Evolutionary conservation across 2,329 filamentous ascomycete genomes (phyloP).

Genomic region (Podosphaera xanthii): DNA sequence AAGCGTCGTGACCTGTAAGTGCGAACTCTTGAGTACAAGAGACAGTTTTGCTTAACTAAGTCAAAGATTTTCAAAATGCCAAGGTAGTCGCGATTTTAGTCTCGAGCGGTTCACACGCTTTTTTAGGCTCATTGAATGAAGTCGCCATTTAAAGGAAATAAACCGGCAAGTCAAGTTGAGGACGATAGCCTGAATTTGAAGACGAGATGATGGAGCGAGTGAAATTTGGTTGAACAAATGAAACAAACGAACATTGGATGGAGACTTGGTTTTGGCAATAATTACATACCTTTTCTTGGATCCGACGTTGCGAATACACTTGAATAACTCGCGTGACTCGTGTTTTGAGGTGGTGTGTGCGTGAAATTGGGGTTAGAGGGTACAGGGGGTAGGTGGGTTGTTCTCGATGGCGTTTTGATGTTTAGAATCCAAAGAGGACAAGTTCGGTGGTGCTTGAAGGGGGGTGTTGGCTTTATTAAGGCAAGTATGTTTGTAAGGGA

Average conservation of each 20-base stretch:
- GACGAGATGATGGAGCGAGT: background rate
- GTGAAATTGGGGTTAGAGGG: background rate
- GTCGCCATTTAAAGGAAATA: background rate
- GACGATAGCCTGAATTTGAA: background rate
- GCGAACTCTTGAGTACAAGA: background rate
- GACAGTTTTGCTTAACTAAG: too few relatives aligned
- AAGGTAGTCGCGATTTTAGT: background rate
- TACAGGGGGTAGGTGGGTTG: background rate
- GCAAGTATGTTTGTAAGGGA: conserved; percentile 1
- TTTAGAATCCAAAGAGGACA: conserved; percentile 8
- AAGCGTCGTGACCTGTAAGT: background rate
- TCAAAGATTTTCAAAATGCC: too few relatives aligned
- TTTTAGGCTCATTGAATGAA: background rate
- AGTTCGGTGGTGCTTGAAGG: conserved; percentile 4
- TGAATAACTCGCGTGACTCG: background rate
- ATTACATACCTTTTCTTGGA: background rate
- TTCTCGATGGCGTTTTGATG: conserved; percentile 6
- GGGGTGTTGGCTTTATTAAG: conserved; percentile 2
- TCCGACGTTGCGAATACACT: background rate
- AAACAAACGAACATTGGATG: background rate
- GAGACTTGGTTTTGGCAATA: background rate
- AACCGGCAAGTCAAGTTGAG: background rate
- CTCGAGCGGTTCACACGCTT: too few relatives aligned
- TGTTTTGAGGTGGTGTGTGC: background rate
- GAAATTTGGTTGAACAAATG: too few relatives aligned